These are phyloP conservation scores for Penicillium janthinellum DNA, from an alignment of 2,329 filamentous ascomycete genomes.

Conservation along the genomic window DNA sequence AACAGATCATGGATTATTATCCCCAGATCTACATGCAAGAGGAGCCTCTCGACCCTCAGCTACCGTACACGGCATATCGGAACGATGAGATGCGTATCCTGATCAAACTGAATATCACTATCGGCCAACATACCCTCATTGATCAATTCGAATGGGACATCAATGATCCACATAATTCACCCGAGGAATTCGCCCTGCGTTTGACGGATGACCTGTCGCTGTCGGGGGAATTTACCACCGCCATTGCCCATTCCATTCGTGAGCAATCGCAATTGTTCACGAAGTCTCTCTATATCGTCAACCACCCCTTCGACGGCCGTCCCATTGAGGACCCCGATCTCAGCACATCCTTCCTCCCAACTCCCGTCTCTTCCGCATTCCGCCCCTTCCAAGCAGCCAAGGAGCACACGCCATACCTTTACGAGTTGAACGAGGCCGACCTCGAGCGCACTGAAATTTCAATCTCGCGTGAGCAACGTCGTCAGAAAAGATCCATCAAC, in stretches of 20 bases:
- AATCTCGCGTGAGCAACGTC: slow-evolving; percentile 88
- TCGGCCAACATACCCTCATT: slow-evolving; percentile 88
- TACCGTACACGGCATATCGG: slow-evolving; percentile 92
- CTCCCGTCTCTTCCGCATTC: slow-evolving; percentile 80
- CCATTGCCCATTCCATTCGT: slow-evolving; percentile 95
- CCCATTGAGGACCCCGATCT: slow-evolving; percentile 92
- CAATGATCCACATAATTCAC: slow-evolving; percentile 89
- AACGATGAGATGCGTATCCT: slow-evolving; percentile 98
- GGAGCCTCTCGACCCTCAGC: slow-evolving; percentile 82
- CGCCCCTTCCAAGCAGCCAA: slow-evolving; percentile 89
- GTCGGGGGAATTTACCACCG: slow-evolving; percentile 93
- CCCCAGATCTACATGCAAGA: slow-evolving; percentile 89
- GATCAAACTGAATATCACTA: slow-evolving; percentile 96
- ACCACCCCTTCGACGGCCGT: slow-evolving; percentile 91
- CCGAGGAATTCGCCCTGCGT: slow-evolving; percentile 87
- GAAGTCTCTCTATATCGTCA: slow-evolving; percentile 86
- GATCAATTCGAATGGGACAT: slow-evolving; percentile 99
- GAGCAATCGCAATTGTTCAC: slow-evolving; percentile 96
- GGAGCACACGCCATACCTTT: slow-evolving; percentile 90
- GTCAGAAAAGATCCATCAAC: slow-evolving; percentile 94
- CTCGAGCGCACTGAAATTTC: slow-evolving; percentile 88
- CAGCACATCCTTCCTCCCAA: slow-evolving; percentile 78
- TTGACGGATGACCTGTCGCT: slow-evolving; percentile 90
- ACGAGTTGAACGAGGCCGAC: slow-evolving; percentile 88
- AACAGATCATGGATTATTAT: slow-evolving; percentile 91